phyloP scores from a whole-genome alignment of 1,284 basidiomycete species.

The Puccinia brachypodii region DNA sequence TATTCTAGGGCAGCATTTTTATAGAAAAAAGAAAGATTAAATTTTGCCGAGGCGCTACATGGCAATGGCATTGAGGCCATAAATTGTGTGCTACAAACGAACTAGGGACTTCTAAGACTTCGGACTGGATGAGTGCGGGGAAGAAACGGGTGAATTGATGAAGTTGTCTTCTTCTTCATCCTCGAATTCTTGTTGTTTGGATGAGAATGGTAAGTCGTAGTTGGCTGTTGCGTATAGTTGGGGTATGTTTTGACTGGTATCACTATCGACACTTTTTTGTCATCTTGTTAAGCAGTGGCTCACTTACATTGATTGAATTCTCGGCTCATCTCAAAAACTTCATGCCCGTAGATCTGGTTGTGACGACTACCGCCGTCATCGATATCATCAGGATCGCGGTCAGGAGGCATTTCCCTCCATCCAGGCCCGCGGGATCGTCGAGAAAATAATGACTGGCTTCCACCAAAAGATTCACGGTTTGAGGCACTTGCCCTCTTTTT shows the following conservation, averaged over 20 bases:
- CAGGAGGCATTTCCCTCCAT: slow-evolving; percentile 9
- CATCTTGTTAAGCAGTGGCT: neutral
- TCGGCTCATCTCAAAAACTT: slow-evolving; percentile 15
- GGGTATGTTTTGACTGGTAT: no score
- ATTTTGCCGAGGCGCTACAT: neutral
- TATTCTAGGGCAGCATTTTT: no score
- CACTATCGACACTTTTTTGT: no score
- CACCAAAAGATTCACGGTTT: neutral
- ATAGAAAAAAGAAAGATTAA: neutral
- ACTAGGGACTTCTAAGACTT: neutral
- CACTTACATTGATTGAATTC: slow-evolving; percentile 25
- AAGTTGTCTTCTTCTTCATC: neutral
- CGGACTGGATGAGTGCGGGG: neutral
- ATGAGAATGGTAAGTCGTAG: neutral
- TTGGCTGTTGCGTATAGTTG: neutral
- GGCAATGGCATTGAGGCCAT: neutral
- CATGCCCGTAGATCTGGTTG: slow-evolving; percentile 3
- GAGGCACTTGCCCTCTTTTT: neutral
- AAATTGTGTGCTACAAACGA: neutral
- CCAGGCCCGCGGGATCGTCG: slow-evolving; percentile 2
- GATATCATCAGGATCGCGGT: neutral
- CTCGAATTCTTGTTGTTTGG: neutral
- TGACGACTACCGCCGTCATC: neutral
- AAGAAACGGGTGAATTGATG: neutral
- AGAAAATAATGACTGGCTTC: neutral